Percentiles rank a stretch among this genome's conserved stretches.
phyloP scores from a whole-genome alignment of 2,329 filamentous ascomycete species.

The Blumeria hordei region DNA sequence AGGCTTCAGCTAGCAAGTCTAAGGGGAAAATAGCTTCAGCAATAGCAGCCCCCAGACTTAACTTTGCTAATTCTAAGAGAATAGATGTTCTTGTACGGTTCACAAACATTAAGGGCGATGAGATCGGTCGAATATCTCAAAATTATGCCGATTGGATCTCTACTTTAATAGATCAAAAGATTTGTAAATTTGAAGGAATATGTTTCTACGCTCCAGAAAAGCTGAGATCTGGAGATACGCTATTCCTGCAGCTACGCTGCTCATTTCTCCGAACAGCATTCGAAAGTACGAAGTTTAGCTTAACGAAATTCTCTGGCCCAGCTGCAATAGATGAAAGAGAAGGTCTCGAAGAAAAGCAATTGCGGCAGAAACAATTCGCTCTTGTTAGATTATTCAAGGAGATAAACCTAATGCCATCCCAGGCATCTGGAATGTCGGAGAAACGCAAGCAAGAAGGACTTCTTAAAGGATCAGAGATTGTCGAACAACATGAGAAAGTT shows the following conservation, averaged over 20 bases:
- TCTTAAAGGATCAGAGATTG: constrained; percentile 66
- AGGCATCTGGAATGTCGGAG: constrained; percentile 46
- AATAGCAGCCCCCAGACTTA: constrained; percentile 10
- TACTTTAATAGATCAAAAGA: constrained; percentile 66
- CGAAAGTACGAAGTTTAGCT: constrained; percentile 32
- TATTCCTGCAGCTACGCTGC: constrained; percentile 72
- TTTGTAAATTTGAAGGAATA: constrained; percentile 66
- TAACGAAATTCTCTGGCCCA: constrained; percentile 44
- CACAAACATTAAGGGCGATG: constrained; percentile 51
- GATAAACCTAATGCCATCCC: constrained; percentile 56
- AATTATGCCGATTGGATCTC: constrained; percentile 84
- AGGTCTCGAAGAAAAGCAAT: constrained; percentile 57
- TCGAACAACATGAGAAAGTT: constrained; percentile 48
- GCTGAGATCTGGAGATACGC: constrained; percentile 70
- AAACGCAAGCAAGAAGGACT: constrained; percentile 66
- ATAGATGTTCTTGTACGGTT: constrained; percentile 82
- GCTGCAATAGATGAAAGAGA: constrained; percentile 69
- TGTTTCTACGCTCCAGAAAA: constrained; percentile 78
- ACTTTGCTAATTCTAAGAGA: constrained; percentile 30
- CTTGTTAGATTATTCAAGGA: constrained; percentile 77
- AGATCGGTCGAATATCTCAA: constrained; percentile 69
- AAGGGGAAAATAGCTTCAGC: constrained; percentile 16
- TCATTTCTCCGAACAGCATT: constrained; percentile 57
- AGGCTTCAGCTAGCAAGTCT: constrained; percentile 21
- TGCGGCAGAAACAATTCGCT: constrained; percentile 66